Base-by-base conservation (phyloP, 2,329 filamentous ascomycete genomes). In the Mycosphaerella sp. region DNA sequence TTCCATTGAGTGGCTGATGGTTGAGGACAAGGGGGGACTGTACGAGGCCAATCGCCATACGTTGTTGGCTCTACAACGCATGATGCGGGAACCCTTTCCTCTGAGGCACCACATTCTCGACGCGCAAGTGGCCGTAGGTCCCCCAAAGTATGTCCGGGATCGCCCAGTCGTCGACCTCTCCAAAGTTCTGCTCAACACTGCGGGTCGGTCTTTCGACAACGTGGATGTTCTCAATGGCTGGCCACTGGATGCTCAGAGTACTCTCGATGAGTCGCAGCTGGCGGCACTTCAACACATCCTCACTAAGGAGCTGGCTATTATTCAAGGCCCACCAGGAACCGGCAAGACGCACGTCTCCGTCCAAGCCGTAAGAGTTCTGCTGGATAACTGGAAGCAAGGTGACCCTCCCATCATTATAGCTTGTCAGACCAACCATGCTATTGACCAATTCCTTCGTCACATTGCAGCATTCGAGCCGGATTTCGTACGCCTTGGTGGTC, bases 351-450 rank as follows among this genome's bases (percentile, higher is more conserved):
- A 85, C 57, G 85, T 89, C 0, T 93, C 88, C 0, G 80, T 91
- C 2, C 72, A 82, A 21, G 85, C 85, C 0, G 67, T 96, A 8
- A 80, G 79, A 41, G 74, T 84, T 1, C 71, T 90, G 47, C 71
- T 88, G 0, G 68, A 75, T 1, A 87, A 85, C 47, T 75, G 80
- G 62, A 64, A 66, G 2, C 61, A 64, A 1, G 73, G 69, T 0
- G 80, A 84, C 51, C 77, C 82, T 7, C 87, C 87, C 0, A 82
- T 96, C 27, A 76, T 95, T 16, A 75, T 95, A 3, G 79, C 89
- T 0, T 89, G 88, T 6, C 89, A 95, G 61, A 96, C 89, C 0
- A 96, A 96, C 53, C 89, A 95, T 67, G 89, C 89, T 0, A 72
- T 95, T 0, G 89, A 96, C 60, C 89, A 95, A 64, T 73, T 96